phyloP scores from a whole-genome alignment of 163 green algal genomes.

The Scenedesmus sp. region DNA sequence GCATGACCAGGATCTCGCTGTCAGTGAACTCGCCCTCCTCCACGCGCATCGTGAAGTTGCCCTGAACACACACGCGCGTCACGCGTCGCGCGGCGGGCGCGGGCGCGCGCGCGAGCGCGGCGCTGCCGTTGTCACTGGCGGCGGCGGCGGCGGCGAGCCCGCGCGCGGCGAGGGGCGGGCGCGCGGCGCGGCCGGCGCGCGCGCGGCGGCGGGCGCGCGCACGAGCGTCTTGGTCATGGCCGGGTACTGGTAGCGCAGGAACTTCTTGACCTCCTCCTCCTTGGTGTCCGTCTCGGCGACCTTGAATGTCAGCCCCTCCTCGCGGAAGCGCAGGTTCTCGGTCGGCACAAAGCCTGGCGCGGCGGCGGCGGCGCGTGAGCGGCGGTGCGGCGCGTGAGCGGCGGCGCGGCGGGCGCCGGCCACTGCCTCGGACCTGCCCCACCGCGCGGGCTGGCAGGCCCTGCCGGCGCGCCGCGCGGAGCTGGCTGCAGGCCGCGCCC shows the following conservation, averaged over 20 bases:
- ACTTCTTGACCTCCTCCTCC: conserved; percentile 84
- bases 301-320: conserved; percentile 97
- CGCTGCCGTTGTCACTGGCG: too few species aligned
- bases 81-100: background rate
- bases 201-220: background rate
- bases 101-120: too few species aligned
- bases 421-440: too few species aligned
- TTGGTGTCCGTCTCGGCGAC: conserved; percentile 64
- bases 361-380: too few species aligned
- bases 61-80: conserved; percentile 9
- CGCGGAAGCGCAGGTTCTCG: conserved; percentile 98
- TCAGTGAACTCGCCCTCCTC: conserved; percentile 95
- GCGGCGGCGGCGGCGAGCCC: too few species aligned
- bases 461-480: too few species aligned
- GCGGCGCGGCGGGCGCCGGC: too few species aligned
- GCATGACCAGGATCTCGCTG: conserved; percentile 97
- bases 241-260: conserved; percentile 92
- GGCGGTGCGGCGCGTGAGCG: too few species aligned
- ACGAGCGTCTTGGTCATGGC: conserved; percentile 88
- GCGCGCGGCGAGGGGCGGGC: too few species aligned
- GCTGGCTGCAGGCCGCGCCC: conserved; percentile 47
- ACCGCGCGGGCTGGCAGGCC: too few species aligned
- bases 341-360: conserved; percentile 93
- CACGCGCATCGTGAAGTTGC: conserved; percentile 76
- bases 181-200: too few species aligned